Base-by-base conservation (phyloP, 768 basidiomycete genomes). In the Lentinula boryana region DNA sequence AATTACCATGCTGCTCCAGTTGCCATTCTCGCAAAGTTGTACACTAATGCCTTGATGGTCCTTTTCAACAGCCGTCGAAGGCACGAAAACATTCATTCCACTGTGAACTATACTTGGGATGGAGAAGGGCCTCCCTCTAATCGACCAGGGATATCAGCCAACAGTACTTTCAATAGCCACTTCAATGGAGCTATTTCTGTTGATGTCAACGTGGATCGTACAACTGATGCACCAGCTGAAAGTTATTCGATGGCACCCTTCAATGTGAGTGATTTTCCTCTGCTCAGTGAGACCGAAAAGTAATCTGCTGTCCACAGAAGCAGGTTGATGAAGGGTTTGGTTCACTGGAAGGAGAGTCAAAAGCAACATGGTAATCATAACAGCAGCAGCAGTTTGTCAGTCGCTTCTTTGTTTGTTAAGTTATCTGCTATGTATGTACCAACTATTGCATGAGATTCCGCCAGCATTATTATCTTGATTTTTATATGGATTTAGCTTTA, bases 41-140 rank as follows among this genome's bases (percentile, higher is more conserved):
- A 72, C 59, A 69, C 70, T 27, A 73, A 73, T 41, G 68, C 70
- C 1, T 60, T 73, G 4, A 65, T 73, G 27, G 70, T 68, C 7
- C 60, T 72, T 3, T 68, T 73, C 62, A 73, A 73, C 61, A 66
- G 64, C 41, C 68, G 72, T 2, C 65, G 68, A 58, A 66, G 65
- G 3, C 32, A 54, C 35, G 18, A 36, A 10, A 31, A 12, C 23
- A 32, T 33, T 16, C 31, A 51, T 33, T 31, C 27, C 13, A 41
- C 36, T 27, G 36, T 23, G 6, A 56, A 36, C 15, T 56, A 56
- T n/a, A 56, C 55, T 5, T 56, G 55, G 55, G 55, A 56, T 16
- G 55, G 38, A 40, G 55, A 56, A 56, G 51, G 15, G 35, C 33
- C 32, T 6, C n/a, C 53, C 7, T 10, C 33, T 54, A 33, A 33